Base-by-base conservation (phyloP, 2,329 filamentous ascomycete species). In the Hypomyces rosellus region DNA sequence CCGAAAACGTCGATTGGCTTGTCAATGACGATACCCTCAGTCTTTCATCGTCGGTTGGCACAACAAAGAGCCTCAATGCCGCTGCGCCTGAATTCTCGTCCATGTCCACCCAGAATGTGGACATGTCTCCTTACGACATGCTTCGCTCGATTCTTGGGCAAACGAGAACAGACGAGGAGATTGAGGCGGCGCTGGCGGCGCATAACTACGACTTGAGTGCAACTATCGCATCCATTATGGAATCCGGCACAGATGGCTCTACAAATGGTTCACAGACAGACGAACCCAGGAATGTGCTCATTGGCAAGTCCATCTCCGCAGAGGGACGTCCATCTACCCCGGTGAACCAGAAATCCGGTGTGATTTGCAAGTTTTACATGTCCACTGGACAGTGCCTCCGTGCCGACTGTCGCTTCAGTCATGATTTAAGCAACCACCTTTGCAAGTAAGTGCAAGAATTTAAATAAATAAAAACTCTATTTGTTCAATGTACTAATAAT, bases 81-180 rank as follows among this genome's bases (percentile, higher is more conserved):
- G 86, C 86, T 13, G 89, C 89, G 5, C 86, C 91, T 20, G 90
- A 96, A 66, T 96, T 82, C 59, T 77, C 79, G 1, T 73, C 70
- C 55, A 66, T 72, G 64, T 74, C 77, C 33, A 71, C 77, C 45
- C 81, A 85, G 64, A 86, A 87, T 62, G 81, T 83, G 50, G 91
- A 97, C 63, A 97, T 99, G 92, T 95, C 89, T 52, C 92, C 93
- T 1, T 96, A 96, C 69, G 93, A 99, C 65, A 97, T 99, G 81
- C 77, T 99, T 50, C 88, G 93, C 54, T 96, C 92, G 5, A 95
- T 99, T 38, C 76, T 99, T 22, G 89, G 92, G 44, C 89, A 93
- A 60, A 84, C 89, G 49, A 86, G 88, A 62, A 86, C 89, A 2
- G 92, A 97, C 61, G 91, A 97, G 46, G 93, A 99, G 68, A 92